phyloP scores from a whole-genome alignment of 257 asterid genomes.

The Penstemon eatonii region DNA sequence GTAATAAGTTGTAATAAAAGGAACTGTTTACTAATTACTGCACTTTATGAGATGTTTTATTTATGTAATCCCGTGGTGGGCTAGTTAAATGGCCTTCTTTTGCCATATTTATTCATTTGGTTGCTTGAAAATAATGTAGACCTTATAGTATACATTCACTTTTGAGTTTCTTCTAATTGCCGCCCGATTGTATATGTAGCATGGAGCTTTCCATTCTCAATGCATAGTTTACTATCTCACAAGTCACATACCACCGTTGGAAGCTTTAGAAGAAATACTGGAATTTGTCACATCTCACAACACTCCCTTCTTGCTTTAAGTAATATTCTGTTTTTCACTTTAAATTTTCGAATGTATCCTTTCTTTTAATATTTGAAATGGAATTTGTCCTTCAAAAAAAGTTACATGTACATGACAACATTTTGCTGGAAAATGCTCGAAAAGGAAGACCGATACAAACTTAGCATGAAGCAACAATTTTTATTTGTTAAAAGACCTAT shows the following conservation, averaged over 20 bases:
- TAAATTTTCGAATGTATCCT: not conserved
- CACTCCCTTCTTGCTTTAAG: slow-evolving; percentile 36
- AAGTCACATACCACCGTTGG: slow-evolving; percentile 44
- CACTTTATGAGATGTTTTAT: not conserved
- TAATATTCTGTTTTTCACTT: slow-evolving; percentile 29
- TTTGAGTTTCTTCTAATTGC: slow-evolving; percentile 17
- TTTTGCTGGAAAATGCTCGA: too few species aligned
- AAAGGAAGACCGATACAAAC: too few species aligned
- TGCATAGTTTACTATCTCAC: slow-evolving; percentile 55
- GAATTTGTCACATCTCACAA: slow-evolving; percentile 50
- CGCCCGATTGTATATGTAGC: slow-evolving; percentile 43
- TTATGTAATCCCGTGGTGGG: not conserved
- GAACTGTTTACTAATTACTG: not conserved
- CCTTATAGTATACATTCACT: not conserved
- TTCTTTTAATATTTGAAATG: too few species aligned
- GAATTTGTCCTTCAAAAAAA: too few species aligned
- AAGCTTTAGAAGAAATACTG: slow-evolving; percentile 44
- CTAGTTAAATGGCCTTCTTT: not conserved
- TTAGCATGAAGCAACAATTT: too few species aligned
- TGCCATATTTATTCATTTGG: not conserved
- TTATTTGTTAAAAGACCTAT: too few species aligned
- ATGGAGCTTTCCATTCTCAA: slow-evolving; percentile 64
- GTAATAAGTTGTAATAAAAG: not conserved
- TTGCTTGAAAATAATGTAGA: slow-evolving; percentile 1
- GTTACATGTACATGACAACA: too few species aligned